phyloP scores from a whole-genome alignment of 352 stramenopile species.

The Pythium plurisporium region DNA sequence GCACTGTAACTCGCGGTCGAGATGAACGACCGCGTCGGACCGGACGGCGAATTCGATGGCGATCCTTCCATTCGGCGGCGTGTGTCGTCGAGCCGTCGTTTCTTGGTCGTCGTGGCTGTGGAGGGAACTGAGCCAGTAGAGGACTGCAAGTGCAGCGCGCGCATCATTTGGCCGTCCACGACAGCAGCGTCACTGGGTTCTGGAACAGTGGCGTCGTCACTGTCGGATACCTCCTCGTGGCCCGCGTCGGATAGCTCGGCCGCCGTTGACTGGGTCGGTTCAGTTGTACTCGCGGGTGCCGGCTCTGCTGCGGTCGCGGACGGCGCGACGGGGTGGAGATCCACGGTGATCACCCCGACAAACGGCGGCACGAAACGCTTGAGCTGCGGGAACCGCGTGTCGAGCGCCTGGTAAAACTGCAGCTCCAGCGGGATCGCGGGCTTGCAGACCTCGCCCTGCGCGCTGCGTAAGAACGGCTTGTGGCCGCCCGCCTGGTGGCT shows the following conservation, averaged over 20 bases:
- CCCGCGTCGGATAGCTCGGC: not conserved
- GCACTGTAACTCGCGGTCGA: constrained; percentile 43
- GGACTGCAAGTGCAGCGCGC: constrained; percentile 3
- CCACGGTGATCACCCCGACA: constrained; percentile 58
- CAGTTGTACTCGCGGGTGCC: not conserved
- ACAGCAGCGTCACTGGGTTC: not conserved
- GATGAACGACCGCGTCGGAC: constrained; percentile 5
- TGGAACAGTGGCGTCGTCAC: not conserved
- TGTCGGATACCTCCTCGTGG: not conserved
- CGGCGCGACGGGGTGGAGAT: constrained; percentile 25
- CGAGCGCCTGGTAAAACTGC: constrained; percentile 67
- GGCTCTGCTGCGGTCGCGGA: too few species aligned
- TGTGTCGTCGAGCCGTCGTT: constrained; percentile 14
- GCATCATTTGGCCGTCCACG: not conserved
- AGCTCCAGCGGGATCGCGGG: constrained; percentile 67
- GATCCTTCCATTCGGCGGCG: not conserved
- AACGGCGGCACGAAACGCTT: constrained; percentile 66
- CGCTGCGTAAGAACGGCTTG: constrained; percentile 65
- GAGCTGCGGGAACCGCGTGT: constrained; percentile 45
- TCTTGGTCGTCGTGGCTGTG: constrained; percentile 4
- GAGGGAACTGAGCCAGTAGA: not conserved
- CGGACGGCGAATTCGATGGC: not conserved
- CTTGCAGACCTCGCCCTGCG: constrained; percentile 69
- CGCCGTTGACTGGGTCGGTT: not conserved
- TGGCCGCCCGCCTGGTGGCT: constrained; percentile 78